Percentiles rank a stretch among this genome's conserved stretches.
Conservation (phyloP, 805 yeast genomes). For the Lipomyces orientalis region DNA sequence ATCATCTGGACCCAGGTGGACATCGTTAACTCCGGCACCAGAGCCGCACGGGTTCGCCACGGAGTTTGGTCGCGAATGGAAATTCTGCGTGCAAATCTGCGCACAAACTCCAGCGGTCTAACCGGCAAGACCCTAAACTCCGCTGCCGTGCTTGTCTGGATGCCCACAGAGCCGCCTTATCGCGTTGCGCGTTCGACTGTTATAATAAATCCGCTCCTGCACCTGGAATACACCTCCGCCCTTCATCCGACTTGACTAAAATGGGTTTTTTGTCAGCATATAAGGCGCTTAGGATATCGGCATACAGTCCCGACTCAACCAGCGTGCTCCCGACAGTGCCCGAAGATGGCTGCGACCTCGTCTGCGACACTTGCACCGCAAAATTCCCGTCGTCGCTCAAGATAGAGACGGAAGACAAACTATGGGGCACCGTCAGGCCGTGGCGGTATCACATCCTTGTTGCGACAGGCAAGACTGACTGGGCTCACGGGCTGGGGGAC, state of each 20-base stretch:
- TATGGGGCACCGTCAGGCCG: slow-evolving; percentile 76
- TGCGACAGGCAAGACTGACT: slow-evolving; percentile 83
- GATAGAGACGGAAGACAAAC: slow-evolving; percentile 51
- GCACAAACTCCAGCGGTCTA: too few relatives aligned
- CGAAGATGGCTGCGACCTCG: slow-evolving; percentile 29
- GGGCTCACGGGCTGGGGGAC: slow-evolving; percentile 76
- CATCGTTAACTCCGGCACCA: too few relatives aligned
- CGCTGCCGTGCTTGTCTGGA: too few relatives aligned
- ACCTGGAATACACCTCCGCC: too few relatives aligned
- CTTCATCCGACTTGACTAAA: not conserved
- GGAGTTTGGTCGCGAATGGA: too few relatives aligned
- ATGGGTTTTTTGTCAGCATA: slow-evolving; percentile 24
- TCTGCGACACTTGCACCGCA: slow-evolving; percentile 60
- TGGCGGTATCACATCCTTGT: slow-evolving; percentile 75
- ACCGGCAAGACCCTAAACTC: too few relatives aligned
- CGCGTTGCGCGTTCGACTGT: too few relatives aligned
- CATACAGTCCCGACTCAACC: not conserved
- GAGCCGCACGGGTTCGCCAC: too few relatives aligned
- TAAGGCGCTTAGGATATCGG: not conserved
- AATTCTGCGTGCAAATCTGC: too few relatives aligned
- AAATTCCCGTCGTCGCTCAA: slow-evolving; percentile 59
- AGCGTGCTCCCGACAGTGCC: slow-evolving; percentile 28
- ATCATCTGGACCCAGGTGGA: too few relatives aligned
- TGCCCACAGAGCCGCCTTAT: too few relatives aligned
- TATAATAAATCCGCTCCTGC: too few relatives aligned